Base-by-base conservation (phyloP, 306 rosid species). In the Vigna unguiculata region DNA sequence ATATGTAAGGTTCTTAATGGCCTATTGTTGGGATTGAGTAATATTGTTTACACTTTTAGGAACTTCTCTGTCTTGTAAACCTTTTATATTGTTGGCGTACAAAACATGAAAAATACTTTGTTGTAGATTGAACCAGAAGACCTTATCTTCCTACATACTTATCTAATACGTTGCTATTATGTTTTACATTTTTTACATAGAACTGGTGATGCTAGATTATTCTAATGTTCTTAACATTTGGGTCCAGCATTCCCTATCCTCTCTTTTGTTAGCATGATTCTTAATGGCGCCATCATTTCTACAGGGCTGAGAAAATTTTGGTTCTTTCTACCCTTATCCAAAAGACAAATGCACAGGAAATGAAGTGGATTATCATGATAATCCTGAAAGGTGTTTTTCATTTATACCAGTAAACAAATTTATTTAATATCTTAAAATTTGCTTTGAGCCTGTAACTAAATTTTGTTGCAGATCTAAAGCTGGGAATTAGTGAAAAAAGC, bases 321-420 rank as follows among this genome's bases (percentile, higher is more conserved):
- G 87, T 94, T 70, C 90, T 94, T 87, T 86, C 94, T 72, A 86
- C 93, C 47, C 81, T 94, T 79, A 90, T 94, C 57, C 86, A 80
- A 73, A 89, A 86, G 93, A 90, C 97, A 71, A 92, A 92, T 83
- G 97, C 98, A 49, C 93, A 87, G 76, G 97, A 94, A 85, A 92
- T 94, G 98, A 94, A 94, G 88, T 94, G 98, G 98, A 92, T 92
- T 69, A 85, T 94, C 86, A 92, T 91, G 98, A 92, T 94, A 76
- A 90, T 92, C 72, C 89, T 94, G 60, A 94, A 94, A 90, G 98
- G 98, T 91, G 21, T 41, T 52, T 71, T 40, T 69, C 64, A 66
- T 68, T 70, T 83, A 72, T 40, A 41, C 43, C 30, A 6, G 53
- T 14, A 59, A 48, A 47, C 11, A 59, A 48, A 63, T 72, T 72